phyloP scores from a whole-genome alignment of 495 filamentous ascomycete species.

The Polyplosphaeria fusca region DNA sequence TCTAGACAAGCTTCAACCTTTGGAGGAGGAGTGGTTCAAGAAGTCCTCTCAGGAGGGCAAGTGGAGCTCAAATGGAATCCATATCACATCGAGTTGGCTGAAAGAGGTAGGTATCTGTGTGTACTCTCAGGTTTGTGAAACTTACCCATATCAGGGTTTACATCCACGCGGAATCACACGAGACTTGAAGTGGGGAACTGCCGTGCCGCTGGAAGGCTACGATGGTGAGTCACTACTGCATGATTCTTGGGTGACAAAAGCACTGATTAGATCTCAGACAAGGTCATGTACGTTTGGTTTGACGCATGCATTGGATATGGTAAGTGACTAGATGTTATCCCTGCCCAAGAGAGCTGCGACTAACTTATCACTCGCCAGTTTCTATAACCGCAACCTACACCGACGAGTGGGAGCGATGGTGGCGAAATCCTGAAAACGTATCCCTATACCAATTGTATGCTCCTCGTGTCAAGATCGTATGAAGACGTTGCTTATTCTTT shows the following conservation, averaged over 20 bases:
- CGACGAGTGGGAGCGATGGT: conserved; percentile 90
- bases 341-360: no score
- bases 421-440: conserved; percentile 84
- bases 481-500: no score
- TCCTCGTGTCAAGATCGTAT: no score
- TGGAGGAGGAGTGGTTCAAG: conserved; percentile 68
- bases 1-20: conserved; percentile 73
- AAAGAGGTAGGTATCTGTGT: no score
- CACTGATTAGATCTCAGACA: no score
- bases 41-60: conserved; percentile 56
- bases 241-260: no score
- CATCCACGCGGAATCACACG: conserved; percentile 85
- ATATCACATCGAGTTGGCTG: conserved; percentile 65
- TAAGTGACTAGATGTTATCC: no score
- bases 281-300: conserved; percentile 98
- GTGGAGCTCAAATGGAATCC: conserved; percentile 74
- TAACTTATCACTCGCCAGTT: no score
- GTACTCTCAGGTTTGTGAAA: no score
- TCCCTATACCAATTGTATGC: conserved; percentile 95
- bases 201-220: conserved; percentile 55
- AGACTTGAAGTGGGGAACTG: conserved; percentile 85
- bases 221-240: no score
- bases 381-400: conserved; percentile 95
- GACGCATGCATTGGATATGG: conserved; percentile 96
- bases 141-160: no score